Percentiles rank a stretch among this genome's conserved stretches.
Evolutionary conservation across 768 basidiomycete genomes (phyloP).

Genomic region (Termitomyces sp.): DNA sequence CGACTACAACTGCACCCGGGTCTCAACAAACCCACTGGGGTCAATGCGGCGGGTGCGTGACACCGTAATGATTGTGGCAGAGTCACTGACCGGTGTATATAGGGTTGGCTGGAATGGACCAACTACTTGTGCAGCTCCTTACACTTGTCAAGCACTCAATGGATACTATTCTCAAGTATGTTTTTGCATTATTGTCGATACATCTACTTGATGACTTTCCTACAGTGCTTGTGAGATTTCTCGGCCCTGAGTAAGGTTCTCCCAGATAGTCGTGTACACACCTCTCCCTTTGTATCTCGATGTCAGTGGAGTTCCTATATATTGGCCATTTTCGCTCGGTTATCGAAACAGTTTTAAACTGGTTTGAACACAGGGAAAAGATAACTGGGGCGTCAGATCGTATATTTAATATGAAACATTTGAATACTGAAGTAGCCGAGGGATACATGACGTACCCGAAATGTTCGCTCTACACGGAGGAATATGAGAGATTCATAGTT

Average conservation of each 20-base stretch:
- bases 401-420: background rate
- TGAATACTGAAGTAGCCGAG: no score
- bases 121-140: slow-evolving; percentile 18
- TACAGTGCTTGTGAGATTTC: slow-evolving; percentile 3
- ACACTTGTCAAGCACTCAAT: slow-evolving; percentile 16
- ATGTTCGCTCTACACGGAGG: background rate
- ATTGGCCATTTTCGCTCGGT: background rate
- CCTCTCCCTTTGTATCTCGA: background rate
- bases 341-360: background rate
- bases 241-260: background rate
- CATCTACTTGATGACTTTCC: background rate
- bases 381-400: background rate
- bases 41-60: slow-evolving; percentile 18
- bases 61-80: background rate
- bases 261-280: background rate
- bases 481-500: background rate
- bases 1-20: slow-evolving; percentile 10
- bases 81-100: background rate
- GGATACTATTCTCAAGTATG: slow-evolving; percentile 20
- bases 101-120: slow-evolving; percentile 26
- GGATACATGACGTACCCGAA: background rate
- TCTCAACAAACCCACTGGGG: slow-evolving; percentile 18
- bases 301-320: background rate
- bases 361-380: background rate
- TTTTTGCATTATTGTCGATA: background rate